Evolutionary conservation across 2,329 filamentous ascomycete genomes (phyloP).

Genomic region (Parafenestella ontariensis): DNA sequence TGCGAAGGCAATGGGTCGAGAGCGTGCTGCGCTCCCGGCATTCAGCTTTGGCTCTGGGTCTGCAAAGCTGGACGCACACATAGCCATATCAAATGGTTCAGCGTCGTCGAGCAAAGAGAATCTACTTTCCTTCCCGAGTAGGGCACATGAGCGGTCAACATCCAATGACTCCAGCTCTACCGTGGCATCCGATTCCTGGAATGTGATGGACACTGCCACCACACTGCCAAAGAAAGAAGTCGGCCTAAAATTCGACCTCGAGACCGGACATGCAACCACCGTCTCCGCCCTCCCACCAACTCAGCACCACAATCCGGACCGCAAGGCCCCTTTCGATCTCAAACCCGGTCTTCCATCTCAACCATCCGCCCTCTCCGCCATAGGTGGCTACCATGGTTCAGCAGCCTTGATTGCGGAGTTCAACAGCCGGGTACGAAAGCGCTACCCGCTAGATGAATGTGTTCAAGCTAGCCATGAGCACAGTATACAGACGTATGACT

Average conservation of each 20-base stretch:
- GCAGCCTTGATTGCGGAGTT: background rate
- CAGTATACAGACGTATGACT: background rate
- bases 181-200: background rate
- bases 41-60: background rate
- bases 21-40: background rate
- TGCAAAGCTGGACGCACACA: background rate
- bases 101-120: too few relatives aligned
- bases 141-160: background rate
- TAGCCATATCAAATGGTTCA: background rate
- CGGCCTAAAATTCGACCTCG: background rate
- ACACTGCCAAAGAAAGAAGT: background rate
- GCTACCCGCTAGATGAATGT: background rate
- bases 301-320: too few relatives aligned
- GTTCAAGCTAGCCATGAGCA: background rate
- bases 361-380: too few relatives aligned
- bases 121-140: too few relatives aligned
- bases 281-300: too few relatives aligned
- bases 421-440: background rate
- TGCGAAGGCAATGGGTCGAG: background rate
- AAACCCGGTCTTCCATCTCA: too few relatives aligned
- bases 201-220: background rate
- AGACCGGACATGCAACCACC: background rate
- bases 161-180: background rate
- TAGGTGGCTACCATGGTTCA: too few relatives aligned
- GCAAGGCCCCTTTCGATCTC: too few relatives aligned